Conservation (phyloP, 177 flowering plant genomes). For the Vitis hybrid region DNA sequence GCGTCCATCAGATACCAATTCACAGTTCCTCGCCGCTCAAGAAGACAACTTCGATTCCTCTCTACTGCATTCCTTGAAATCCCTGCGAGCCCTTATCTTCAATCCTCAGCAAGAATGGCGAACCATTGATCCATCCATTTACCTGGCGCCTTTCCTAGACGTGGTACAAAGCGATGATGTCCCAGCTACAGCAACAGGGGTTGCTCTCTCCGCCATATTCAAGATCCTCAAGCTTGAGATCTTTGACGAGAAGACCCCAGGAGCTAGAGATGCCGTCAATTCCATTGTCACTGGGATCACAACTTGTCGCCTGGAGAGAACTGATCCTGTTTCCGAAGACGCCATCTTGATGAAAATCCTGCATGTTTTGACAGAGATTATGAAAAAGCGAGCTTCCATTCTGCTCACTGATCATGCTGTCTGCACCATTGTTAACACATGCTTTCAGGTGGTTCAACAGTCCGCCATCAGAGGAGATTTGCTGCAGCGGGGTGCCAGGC, state of each 20-base stretch:
- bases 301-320: constrained; percentile 69
- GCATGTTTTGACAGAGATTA: constrained; percentile 49
- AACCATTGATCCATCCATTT: constrained; percentile 60
- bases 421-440: constrained; percentile 71
- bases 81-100: constrained; percentile 68
- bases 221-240: constrained; percentile 72
- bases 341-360: constrained; percentile 67
- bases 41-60: constrained; percentile 54
- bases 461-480: constrained; percentile 62
- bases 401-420: constrained; percentile 63
- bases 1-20: constrained; percentile 34
- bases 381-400: constrained; percentile 55
- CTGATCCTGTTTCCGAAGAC: constrained; percentile 51
- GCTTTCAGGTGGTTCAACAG: constrained; percentile 76
- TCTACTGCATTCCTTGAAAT: constrained; percentile 64
- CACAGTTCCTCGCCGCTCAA: constrained; percentile 36
- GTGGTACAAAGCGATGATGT: constrained; percentile 73
- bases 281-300: constrained; percentile 54
- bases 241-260: constrained; percentile 71
- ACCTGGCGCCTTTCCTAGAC: constrained; percentile 79
- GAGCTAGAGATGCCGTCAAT: constrained; percentile 61
- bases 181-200: constrained; percentile 67
- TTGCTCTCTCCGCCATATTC: constrained; percentile 64
- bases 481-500: constrained; percentile 67
- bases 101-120: constrained; percentile 80